These are phyloP conservation scores for Tritrichomonas foetus DNA, from an alignment of 208 protist genomes.

Conservation along the genomic window DNA sequence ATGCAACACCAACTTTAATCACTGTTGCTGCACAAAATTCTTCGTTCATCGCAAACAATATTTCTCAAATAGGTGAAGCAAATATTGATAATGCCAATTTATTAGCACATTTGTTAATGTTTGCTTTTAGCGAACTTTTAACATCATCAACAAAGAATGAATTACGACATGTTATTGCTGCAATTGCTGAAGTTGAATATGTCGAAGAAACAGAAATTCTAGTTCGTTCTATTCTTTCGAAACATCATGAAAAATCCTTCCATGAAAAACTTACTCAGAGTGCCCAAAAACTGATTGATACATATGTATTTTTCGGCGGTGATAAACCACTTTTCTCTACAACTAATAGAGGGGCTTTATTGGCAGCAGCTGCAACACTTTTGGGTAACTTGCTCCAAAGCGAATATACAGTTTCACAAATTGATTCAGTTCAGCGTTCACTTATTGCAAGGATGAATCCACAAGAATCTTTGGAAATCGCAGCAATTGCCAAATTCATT, in stretches of 20 bases:
- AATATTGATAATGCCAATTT: background rate
- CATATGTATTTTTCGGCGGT: background rate
- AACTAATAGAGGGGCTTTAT: background rate
- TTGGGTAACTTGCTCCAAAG: background rate
- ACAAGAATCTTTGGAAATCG: background rate
- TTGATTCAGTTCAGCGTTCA: background rate
- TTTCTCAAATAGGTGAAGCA: background rate
- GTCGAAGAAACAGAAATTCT: background rate
- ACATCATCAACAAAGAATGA: background rate
- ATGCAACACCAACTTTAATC: background rate
- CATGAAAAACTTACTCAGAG: background rate
- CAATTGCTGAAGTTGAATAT: too few relatives aligned
- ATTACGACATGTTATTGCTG: background rate
- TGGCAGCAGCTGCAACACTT: background rate
- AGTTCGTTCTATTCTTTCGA: background rate
- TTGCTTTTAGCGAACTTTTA: background rate
- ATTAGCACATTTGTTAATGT: background rate
- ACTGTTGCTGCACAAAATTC: background rate
- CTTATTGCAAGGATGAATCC: background rate
- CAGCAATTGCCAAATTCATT: background rate
- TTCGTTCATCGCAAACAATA: background rate
- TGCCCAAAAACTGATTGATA: background rate
- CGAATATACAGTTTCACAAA: background rate
- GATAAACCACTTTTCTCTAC: background rate
- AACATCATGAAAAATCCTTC: background rate